phyloP scores from a whole-genome alignment of 176 grass and related monocot genomes.

The Dendrocalamus sinicus region DNA sequence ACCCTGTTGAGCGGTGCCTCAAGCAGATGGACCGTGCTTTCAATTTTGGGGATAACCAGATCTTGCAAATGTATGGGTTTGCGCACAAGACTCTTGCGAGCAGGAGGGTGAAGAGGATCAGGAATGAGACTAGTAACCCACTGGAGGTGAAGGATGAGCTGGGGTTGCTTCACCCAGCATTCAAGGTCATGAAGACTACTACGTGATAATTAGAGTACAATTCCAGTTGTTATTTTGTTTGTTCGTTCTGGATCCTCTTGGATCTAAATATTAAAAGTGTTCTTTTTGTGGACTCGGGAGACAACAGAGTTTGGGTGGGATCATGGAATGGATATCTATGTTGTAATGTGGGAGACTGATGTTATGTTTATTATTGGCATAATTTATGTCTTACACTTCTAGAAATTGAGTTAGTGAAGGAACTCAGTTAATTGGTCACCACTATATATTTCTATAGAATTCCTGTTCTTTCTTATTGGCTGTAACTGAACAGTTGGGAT shows the following conservation, averaged over 20 bases:
- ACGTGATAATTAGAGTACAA: slow-evolving; percentile 58
- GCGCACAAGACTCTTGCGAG: slow-evolving; percentile 81
- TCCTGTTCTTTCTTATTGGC: neutral
- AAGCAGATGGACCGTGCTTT: slow-evolving; percentile 99
- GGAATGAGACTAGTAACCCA: slow-evolving; percentile 86
- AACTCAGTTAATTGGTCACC: slow-evolving; percentile 38
- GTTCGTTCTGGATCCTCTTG: slow-evolving; percentile 66
- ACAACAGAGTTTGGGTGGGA: slow-evolving; percentile 29
- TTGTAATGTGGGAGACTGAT: slow-evolving; percentile 45
- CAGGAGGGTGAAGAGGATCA: slow-evolving; percentile 87
- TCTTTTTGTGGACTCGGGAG: slow-evolving; percentile 57
- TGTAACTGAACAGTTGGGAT: neutral
- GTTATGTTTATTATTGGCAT: slow-evolving; percentile 50
- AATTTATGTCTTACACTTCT: slow-evolving; percentile 43
- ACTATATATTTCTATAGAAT: neutral
- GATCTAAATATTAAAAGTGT: slow-evolving; percentile 49
- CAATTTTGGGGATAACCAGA: slow-evolving; percentile 98
- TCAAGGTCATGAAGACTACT: slow-evolving; percentile 76
- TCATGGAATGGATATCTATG: neutral
- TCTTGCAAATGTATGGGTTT: slow-evolving; percentile 98
- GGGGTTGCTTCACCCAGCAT: slow-evolving; percentile 89
- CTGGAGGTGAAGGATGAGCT: slow-evolving; percentile 77
- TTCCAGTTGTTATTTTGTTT: slow-evolving; percentile 59
- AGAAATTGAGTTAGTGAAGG: slow-evolving; percentile 35
- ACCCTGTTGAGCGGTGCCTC: slow-evolving; percentile 90